Conservation (phyloP, 2,329 filamentous ascomycete species). For the Nigrospora osmanthi region DNA sequence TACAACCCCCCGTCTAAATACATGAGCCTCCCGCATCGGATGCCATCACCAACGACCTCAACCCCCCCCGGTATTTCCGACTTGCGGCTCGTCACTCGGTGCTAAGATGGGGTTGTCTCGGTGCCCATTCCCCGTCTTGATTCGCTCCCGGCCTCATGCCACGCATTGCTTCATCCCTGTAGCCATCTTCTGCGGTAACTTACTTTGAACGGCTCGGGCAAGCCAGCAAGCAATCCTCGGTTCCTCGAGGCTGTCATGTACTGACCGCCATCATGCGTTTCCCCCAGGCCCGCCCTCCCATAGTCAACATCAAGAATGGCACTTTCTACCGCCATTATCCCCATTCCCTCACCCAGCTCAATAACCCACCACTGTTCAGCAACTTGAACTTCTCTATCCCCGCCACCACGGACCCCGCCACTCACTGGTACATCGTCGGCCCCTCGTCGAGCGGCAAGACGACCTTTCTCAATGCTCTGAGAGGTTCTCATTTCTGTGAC, state of each 20-base stretch:
- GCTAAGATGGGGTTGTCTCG: too few species aligned
- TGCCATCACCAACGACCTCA: too few species aligned
- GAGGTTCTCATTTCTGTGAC: constrained; percentile 66
- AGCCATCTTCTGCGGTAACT: too few species aligned
- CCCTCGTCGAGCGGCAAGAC: constrained; percentile 74
- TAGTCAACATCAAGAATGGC: constrained; percentile 67
- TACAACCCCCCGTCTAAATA: too few species aligned
- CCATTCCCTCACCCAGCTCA: constrained; percentile 33
- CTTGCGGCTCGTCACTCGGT: too few species aligned
- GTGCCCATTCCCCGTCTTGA: too few species aligned
- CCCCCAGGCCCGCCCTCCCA: constrained; percentile 36
- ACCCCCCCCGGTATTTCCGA: too few species aligned
- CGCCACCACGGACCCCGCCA: constrained; percentile 37
- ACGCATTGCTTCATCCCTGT: too few species aligned
- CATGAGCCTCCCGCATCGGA: too few species aligned
- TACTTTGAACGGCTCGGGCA: too few species aligned
- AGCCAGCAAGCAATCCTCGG: too few species aligned
- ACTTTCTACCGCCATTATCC: constrained; percentile 80
- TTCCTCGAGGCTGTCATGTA: constrained; percentile 4
- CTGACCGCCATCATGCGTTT: constrained; percentile 27
- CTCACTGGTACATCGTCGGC: constrained; percentile 80
- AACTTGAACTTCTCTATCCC: constrained; percentile 64
- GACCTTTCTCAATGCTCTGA: constrained; percentile 70
- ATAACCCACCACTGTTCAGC: constrained; percentile 68
- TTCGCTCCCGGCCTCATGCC: too few species aligned